Base-by-base conservation (phyloP, 1,284 basidiomycete genomes). In the Fistulinella cinereoalba region DNA sequence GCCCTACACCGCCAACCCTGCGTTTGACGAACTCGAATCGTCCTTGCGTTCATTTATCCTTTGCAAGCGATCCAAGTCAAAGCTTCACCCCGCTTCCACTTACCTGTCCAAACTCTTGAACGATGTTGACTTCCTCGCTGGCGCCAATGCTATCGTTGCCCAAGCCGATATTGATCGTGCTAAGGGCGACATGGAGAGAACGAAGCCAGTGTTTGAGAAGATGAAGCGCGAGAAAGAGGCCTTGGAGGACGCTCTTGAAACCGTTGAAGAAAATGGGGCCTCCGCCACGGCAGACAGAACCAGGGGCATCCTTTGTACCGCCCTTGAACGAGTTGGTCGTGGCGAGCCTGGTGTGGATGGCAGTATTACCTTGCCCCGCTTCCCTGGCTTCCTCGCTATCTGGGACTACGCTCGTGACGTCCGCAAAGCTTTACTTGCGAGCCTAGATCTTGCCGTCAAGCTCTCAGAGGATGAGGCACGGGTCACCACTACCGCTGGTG, bases 11-110 rank as follows among this genome's bases (percentile, higher is more conserved):
- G 77, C 80, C 48, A 84, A 80, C 53, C 78, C 81, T 2, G 71
- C 85, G 0, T 99, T 99, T 64, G 84, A 86, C 41, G 83, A 88
- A 55, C 84, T 99, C 49, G 95, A 99, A 68, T 83, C 88, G n/a
- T 84, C 90, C 1, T 75, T 99, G 34, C 85, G 94, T 23, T 94
- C 93, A 1, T 99, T 99, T 69, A 93, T 99, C 15, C 84, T 99
- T 48, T 84, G 88, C 66, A 97, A 98, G 74, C 87, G 97, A 23
- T 82, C 89, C 31, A 94, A 93, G 70, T 97, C 92, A 37, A 99
- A 99, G 73, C 85, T 99, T 37, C 83, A 91, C 37, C 97, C 97
- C 2, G 95, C 88, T n/a, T 85, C 90, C 55, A 97, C 93, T 16
- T 99, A 97, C 69, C 79, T 99, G 49, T 80, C 81, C 51, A 89